phyloP scores from a whole-genome alignment of 768 basidiomycete genomes.

The Rossbeevera mucosa region DNA sequence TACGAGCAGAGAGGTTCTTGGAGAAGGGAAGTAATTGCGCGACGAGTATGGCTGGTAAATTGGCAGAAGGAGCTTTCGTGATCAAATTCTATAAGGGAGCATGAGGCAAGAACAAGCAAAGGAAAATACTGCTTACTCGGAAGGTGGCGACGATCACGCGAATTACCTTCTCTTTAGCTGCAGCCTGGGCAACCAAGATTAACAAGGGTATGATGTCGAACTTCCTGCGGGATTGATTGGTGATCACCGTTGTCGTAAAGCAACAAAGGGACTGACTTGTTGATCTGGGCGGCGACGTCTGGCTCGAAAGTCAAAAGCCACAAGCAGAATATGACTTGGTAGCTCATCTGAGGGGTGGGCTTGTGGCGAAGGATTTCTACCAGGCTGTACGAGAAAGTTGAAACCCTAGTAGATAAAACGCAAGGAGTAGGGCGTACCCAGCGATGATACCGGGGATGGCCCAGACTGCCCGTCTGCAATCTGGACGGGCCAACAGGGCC shows the following conservation, averaged over 20 bases:
- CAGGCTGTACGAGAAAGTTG: conserved; percentile 45
- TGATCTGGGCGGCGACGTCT: conserved; percentile 78
- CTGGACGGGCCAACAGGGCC: conserved; percentile 73
- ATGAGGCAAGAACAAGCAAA: conserved; percentile 5
- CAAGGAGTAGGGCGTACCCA: conserved; percentile 43
- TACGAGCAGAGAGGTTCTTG: conserved; percentile 76
- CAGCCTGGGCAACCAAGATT: conserved; percentile 77
- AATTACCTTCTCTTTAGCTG: conserved; percentile 96
- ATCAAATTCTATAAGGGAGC: conserved; percentile 66
- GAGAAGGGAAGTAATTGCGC: conserved; percentile 81
- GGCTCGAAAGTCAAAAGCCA: conserved; percentile 94
- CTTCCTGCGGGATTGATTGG: conserved; percentile 47
- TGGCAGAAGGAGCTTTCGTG: conserved; percentile 80
- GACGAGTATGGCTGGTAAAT: conserved; percentile 90
- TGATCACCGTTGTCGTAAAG: not conserved
- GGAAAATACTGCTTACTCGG: conserved; percentile 44
- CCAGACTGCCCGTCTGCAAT: conserved; percentile 82
- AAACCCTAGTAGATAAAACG: not conserved
- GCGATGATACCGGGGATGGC: conserved; percentile 57
- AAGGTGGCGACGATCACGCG: conserved; percentile 91
- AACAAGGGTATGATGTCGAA: conserved; percentile 87
- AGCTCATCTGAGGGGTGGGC: conserved; percentile 89
- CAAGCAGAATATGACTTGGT: conserved; percentile 88
- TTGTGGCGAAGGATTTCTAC: conserved; percentile 78
- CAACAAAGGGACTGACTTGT: conserved; percentile 54